A percentile compares a stretch with the other conserved stretches of the same genome.
phyloP scores from a whole-genome alignment of 2,329 filamentous ascomycete species.

The Albifimbria verrucaria region DNA sequence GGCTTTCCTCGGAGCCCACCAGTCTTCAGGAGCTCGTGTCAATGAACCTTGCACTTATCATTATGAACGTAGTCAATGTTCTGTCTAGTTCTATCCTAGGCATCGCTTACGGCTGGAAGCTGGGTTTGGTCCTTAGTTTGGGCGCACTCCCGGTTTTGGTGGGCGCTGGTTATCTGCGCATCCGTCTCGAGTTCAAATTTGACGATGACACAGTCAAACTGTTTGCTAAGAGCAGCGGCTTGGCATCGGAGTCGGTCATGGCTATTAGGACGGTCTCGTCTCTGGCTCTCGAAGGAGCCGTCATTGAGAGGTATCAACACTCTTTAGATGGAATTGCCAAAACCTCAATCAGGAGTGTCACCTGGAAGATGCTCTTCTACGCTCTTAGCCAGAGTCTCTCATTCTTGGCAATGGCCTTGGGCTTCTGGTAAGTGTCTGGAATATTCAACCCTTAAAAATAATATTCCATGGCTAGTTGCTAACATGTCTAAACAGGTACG shows the following conservation, averaged over 20 bases:
- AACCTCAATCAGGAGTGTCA: conserved; percentile 24
- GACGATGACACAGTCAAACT: conserved; percentile 39
- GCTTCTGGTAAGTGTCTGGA: conserved; percentile 29
- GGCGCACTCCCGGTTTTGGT: conserved; percentile 44
- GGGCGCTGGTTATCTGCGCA: conserved; percentile 42
- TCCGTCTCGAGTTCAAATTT: conserved; percentile 45
- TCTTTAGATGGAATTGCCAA: conserved; percentile 27
- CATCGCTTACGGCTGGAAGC: conserved; percentile 45
- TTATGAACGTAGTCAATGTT: conserved; percentile 44
- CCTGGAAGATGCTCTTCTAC: conserved; percentile 39
- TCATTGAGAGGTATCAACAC: conserved; percentile 32
- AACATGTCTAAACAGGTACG: conserved; percentile 25
- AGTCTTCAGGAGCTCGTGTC: conserved; percentile 49
- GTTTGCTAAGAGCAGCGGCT: conserved; percentile 44
- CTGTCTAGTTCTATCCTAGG: conserved; percentile 42
- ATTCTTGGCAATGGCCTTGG: conserved; percentile 34
- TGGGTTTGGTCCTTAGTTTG: conserved; percentile 44
- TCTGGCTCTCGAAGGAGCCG: conserved; percentile 41
- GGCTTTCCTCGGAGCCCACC: conserved; percentile 36
- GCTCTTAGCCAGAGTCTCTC: conserved; percentile 37
- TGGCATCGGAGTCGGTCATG: conserved; percentile 47
- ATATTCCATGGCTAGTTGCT: conserved; percentile 2
- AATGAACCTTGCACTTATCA: conserved; percentile 43
- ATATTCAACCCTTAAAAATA: background rate
- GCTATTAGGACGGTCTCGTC: conserved; percentile 48